Percentiles rank a stretch among this genome's conserved stretches.
Conservation (phyloP, 2,329 filamentous ascomycete genomes). For the Pseudonectria buxi region DNA sequence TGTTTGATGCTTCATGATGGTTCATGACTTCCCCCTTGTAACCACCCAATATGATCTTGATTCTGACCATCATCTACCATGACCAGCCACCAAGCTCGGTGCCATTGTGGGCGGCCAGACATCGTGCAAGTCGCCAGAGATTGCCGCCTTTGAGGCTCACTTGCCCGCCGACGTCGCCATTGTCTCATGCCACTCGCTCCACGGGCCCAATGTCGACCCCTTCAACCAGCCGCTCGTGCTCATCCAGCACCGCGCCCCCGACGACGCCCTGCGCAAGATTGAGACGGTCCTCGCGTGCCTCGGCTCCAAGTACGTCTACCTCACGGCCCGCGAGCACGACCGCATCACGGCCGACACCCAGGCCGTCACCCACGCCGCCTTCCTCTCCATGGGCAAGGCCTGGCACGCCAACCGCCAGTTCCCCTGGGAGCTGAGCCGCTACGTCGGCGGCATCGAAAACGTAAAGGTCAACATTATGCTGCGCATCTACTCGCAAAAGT, state of each 20-base stretch:
- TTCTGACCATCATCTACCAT: background rate
- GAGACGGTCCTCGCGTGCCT: conserved; percentile 77
- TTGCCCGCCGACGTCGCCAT: conserved; percentile 87
- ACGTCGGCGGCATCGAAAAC: conserved; percentile 95
- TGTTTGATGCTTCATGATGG: background rate
- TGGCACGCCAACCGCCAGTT: conserved; percentile 96
- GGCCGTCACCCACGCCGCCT: conserved; percentile 94
- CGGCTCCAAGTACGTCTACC: conserved; percentile 76
- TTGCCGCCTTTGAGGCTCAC: conserved; percentile 84
- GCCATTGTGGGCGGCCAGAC: conserved; percentile 97
- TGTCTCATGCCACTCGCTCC: conserved; percentile 91
- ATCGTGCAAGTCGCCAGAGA: conserved; percentile 95
- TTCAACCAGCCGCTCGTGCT: conserved; percentile 86
- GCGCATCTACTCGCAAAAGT: conserved; percentile 96
- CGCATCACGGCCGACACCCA: conserved; percentile 98
- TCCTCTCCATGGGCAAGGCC: conserved; percentile 94
- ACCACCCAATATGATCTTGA: background rate
- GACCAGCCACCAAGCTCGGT: conserved; percentile 79
- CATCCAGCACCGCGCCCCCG: conserved; percentile 84
- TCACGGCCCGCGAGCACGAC: conserved; percentile 83
- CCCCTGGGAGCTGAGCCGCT: conserved; percentile 93
- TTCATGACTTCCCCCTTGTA: background rate
- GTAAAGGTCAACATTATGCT: conserved; percentile 98
- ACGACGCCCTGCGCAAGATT: conserved; percentile 69
- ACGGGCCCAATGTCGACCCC: conserved; percentile 85